Base-by-base conservation (phyloP, 352 stramenopile genomes). In the Phytophthora megakarya region DNA sequence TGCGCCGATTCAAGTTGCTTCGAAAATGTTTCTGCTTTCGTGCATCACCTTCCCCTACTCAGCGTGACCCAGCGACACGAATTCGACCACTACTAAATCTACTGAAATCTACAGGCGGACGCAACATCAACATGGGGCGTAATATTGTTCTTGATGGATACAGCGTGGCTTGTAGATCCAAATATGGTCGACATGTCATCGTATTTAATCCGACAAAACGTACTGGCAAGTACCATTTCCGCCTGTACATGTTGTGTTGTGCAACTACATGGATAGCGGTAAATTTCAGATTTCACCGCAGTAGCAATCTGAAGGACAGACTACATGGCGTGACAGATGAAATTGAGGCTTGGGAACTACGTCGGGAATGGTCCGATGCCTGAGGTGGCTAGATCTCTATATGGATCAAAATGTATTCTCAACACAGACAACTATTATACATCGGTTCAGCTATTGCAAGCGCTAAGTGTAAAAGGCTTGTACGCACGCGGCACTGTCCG, bases 401-500 rank as follows among this genome's bases (percentile, higher is more conserved):
- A 70, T 49, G 18, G 40, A 13, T 62, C 62, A 0, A 65, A 65
- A 16, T 49, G 62, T 0, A 54, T 79, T n/a, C 22, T 79, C 21
- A 73, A 72, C 25, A 67, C 42, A 7, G 71, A 76, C 47, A 73
- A 76, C 47, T 76, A 65, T 48, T 79, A 75, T 44, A 79, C 67
- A 12, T 72, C 58, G 3, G 58, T 71, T 9, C 57, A 68, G 19
- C 45, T 76, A n/a, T 43, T 73, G 7, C 37, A 67, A 12, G 42
- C 38, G 5, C 30, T 78, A 15, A 44, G 58, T 16, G 12, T 67
- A 11, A 55, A 52, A 10, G 59, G 54, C 25, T n/a, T n/a, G n/a
- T n/a, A n/a, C n/a, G n/a, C n/a, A n/a, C n/a, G n/a, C n/a, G n/a
- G n/a, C n/a, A n/a, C n/a, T n/a, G n/a, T n/a, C n/a, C n/a, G n/a